Evolutionary conservation across 768 basidiomycete genomes (phyloP), one percentile per base, ranked within the genome.

Genomic region (button mushroom (Agaricus bisporus)): DNA sequence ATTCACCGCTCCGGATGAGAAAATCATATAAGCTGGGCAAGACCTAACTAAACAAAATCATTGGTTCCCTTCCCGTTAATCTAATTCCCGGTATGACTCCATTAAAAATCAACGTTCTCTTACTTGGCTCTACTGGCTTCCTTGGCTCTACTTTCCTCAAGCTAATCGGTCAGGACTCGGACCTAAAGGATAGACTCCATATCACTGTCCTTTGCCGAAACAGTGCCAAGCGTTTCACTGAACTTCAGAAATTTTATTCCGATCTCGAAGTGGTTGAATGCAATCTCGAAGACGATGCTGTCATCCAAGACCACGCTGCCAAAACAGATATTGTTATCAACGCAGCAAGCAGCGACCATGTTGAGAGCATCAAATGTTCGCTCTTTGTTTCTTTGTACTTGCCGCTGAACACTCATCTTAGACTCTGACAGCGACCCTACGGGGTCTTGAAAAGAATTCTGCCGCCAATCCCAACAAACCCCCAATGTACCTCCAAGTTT

Each of bases 401-500:
- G 32, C 11, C 32, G 32, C 32, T 39, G 38, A 39, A 17, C 12
- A 12, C 41, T 26, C 41, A 4, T 12, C 25, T 22, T 45, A 25
- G 5, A 36, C 38, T 14, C 2, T 32, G 4, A 11, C 5, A 39
- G 17, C 17, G 12, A 39, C 38, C n/a, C 14, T 39, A 6, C 17
- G 38, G 15, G 17, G 38, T 32, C 32, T 32, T 32, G 32, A 32
- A 12, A 39, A 39, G 38, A 17, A 39, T n/a, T 39, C 38, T 15
- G 38, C 38, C 38, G 12, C 38, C 14, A 39, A 39, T 12, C 38
- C 38, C 10, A 7, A 39, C 38, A 17, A 39, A 7, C 38, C 38
- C 15, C 38, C 38, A 0, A 51, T 76, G 22, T 77, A 74, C 49
- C 65, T 77, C 44, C 74, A 78, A 38, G 61, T 74, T 17, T 75